Evolutionary conservation across 768 basidiomycete genomes (phyloP).

Genomic region (Lactarius pseudohatsudake): DNA sequence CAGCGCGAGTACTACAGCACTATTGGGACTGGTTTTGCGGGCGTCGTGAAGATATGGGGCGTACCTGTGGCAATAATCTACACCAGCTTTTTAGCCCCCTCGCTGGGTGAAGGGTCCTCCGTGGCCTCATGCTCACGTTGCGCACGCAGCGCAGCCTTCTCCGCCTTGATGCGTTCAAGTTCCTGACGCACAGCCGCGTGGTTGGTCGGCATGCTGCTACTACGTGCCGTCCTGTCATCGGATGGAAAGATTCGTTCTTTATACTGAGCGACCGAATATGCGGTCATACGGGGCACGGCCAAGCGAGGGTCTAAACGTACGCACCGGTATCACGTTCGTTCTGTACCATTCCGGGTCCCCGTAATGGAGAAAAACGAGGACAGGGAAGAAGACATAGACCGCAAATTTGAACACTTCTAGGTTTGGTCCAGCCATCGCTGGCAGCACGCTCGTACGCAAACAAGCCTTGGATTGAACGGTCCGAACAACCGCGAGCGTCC

Average conservation of each 20-base stretch:
- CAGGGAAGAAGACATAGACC: slow-evolving; percentile 82
- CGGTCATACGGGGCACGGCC: not conserved
- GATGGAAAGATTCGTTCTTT: slow-evolving; percentile 70
- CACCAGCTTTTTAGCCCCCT: slow-evolving; percentile 33
- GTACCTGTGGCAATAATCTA: slow-evolving; percentile 10
- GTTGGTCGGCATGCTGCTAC: slow-evolving; percentile 59
- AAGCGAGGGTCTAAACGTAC: slow-evolving; percentile 30
- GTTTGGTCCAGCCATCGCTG: slow-evolving; percentile 61
- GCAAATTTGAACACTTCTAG: slow-evolving; percentile 91
- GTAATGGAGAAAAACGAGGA: slow-evolving; percentile 77
- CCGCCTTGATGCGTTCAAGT: slow-evolving; percentile 67
- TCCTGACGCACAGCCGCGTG: slow-evolving; percentile 65
- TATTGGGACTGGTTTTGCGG: not conserved
- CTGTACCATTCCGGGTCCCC: slow-evolving; percentile 89
- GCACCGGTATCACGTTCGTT: slow-evolving; percentile 71
- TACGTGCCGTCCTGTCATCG: slow-evolving; percentile 51
- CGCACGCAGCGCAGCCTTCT: slow-evolving; percentile 47
- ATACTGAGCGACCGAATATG: slow-evolving; percentile 46
- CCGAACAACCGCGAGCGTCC: not conserved
- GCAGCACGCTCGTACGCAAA: not conserved
- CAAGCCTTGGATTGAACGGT: not conserved
- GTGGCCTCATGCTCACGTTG: slow-evolving; percentile 45
- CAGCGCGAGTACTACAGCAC: not conserved
- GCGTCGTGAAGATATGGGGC: not conserved
- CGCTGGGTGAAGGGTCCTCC: slow-evolving; percentile 31